phyloP scores from a whole-genome alignment of 75 land plant genomes.

The Cupressus sempervirens region DNA sequence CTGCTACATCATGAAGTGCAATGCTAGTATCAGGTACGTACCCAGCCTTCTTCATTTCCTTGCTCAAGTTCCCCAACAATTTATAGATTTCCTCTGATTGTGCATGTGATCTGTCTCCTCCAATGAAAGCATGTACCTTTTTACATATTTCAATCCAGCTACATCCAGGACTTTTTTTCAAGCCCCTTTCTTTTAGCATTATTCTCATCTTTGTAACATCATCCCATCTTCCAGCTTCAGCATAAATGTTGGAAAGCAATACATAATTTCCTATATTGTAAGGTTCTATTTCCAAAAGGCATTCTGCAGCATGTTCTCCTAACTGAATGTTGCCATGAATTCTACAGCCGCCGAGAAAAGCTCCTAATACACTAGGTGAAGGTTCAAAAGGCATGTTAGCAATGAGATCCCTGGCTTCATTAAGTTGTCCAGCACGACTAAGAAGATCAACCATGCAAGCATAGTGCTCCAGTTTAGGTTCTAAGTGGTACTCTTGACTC shows the following conservation, averaged over 20 bases:
- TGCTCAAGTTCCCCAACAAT: neutral
- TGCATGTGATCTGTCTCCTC: conserved; percentile 26
- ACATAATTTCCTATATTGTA: conserved; percentile 47
- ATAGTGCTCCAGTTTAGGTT: conserved; percentile 56
- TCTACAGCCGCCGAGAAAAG: conserved; percentile 56
- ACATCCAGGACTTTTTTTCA: conserved; percentile 35
- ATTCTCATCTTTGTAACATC: conserved; percentile 32
- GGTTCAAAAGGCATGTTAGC: conserved; percentile 46
- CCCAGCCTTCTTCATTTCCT: conserved; percentile 5
- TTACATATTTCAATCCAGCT: conserved; percentile 36
- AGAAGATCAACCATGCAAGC: conserved; percentile 74
- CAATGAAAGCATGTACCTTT: conserved; percentile 26
- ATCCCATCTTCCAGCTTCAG: conserved; percentile 42
- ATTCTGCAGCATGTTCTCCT: conserved; percentile 35
- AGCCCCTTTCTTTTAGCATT: conserved; percentile 17
- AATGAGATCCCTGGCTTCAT: conserved; percentile 49
- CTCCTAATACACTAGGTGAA: conserved; percentile 52
- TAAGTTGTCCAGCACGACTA: conserved; percentile 55
- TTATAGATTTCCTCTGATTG: conserved; percentile 13
- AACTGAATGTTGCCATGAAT: conserved; percentile 38
- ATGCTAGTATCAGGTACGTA: neutral
- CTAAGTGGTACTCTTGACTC: conserved; percentile 31
- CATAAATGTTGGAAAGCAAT: conserved; percentile 38
- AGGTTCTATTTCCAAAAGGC: conserved; percentile 33
- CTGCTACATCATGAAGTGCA: neutral